These are phyloP conservation scores for Mesostigma viride DNA, from an alignment of 139 green algal species.

Conservation along the genomic window DNA sequence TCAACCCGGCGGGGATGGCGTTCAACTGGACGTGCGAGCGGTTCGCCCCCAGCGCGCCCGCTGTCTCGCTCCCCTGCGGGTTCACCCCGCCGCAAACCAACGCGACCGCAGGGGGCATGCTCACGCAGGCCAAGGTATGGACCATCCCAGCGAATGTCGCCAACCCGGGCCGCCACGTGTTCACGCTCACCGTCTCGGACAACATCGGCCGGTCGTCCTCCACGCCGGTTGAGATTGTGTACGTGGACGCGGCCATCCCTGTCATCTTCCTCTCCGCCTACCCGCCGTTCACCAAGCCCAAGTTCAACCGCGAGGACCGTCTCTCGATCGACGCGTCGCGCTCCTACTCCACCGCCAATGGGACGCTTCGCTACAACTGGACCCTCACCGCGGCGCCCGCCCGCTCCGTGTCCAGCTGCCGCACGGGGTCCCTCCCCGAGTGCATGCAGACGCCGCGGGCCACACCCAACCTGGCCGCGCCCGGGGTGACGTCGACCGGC, in stretches of 20 bases:
- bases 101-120: no score
- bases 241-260: not conserved
- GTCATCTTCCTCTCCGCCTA: not conserved
- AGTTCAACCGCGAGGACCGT: not conserved
- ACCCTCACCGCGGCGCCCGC: not conserved
- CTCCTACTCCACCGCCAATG: not conserved
- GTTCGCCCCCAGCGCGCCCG: not conserved
- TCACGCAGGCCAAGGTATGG: no score
- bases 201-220: not conserved
- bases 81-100: not conserved
- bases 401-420: not conserved
- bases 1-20: not conserved
- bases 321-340: not conserved
- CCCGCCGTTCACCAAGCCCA: not conserved
- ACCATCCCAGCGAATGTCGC: not conserved
- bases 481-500: not conserved
- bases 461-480: not conserved
- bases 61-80: not conserved
- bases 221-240: not conserved
- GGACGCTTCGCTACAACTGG: not conserved
- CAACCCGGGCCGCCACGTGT: not conserved
- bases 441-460: not conserved
- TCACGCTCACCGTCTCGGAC: not conserved
- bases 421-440: not conserved
- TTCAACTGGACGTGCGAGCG: not conserved